phyloP scores from a whole-genome alignment of 805 yeast species.

The Peterozyma toletana region DNA sequence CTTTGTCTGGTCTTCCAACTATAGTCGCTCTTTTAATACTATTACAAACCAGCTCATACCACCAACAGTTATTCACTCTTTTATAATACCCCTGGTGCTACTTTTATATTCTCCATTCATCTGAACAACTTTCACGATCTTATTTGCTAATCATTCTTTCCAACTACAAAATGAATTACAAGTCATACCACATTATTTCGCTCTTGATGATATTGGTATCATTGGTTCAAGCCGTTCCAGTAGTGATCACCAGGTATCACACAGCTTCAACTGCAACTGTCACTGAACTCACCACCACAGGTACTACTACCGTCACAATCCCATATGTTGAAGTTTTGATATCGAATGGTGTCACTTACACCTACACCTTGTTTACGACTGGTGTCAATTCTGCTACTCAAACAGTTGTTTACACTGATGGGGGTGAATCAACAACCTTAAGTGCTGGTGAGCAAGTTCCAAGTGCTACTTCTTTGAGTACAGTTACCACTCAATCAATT shows the following conservation, averaged over 20 bases:
- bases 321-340: slow-evolving; percentile 48
- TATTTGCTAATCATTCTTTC: no score
- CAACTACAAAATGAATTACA: no score
- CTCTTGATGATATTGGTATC: not conserved
- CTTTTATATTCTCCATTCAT: no score
- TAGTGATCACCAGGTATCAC: slow-evolving; percentile 19
- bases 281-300: slow-evolving; percentile 23
- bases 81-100: no score
- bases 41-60: no score
- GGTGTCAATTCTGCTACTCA: slow-evolving; percentile 12
- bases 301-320: slow-evolving; percentile 41
- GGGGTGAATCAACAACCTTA: slow-evolving; percentile 11
- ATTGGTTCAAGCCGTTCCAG: slow-evolving; percentile 7
- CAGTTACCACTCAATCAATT: slow-evolving; percentile 9
- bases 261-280: slow-evolving; percentile 26
- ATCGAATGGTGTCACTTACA: slow-evolving; percentile 44
- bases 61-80: no score
- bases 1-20: no score
- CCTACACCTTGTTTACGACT: slow-evolving; percentile 28
- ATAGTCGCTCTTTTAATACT: no score
- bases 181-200: not conserved
- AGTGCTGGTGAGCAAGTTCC: slow-evolving; percentile 8
- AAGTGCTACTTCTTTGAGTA: slow-evolving; percentile 10
- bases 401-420: slow-evolving; percentile 8
- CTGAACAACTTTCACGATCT: no score